A percentile compares a stretch with the other conserved stretches of the same genome.
These are phyloP conservation scores for Pseudogymnoascus sp. DNA, from an alignment of 2,329 filamentous ascomycete genomes.

Conservation along the genomic window DNA sequence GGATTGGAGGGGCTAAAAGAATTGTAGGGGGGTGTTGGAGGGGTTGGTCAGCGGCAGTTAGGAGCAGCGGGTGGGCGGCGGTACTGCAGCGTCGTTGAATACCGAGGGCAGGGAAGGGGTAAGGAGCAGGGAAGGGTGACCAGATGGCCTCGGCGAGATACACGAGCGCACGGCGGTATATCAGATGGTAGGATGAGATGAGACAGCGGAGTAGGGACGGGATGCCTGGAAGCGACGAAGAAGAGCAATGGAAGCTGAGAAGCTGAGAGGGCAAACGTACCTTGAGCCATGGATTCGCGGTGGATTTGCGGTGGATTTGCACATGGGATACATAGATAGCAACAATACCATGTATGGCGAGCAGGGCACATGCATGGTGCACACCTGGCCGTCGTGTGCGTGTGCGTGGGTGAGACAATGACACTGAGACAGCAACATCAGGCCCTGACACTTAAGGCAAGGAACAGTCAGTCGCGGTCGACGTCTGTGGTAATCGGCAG, in stretches of 20 bases:
- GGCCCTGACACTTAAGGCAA: neutral
- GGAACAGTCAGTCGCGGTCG: neutral
- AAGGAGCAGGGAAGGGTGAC: neutral
- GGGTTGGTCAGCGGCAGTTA: neutral
- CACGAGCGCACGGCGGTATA: neutral
- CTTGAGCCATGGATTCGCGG: neutral
- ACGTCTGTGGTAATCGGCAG: neutral
- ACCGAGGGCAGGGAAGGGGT: neutral
- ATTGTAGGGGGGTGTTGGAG: neutral
- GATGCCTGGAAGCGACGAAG: neutral
- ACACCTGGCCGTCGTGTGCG: neutral
- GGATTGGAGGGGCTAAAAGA: neutral
- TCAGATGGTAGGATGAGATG: conserved; percentile 5
- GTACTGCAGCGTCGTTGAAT: neutral
- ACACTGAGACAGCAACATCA: neutral
- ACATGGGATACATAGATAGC: conserved; percentile 3
- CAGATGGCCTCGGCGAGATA: neutral
- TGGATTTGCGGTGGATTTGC: neutral
- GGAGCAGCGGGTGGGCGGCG: neutral
- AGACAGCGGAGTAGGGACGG: neutral
- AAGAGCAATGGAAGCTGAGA: neutral
- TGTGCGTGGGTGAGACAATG: neutral
- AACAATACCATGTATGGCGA: neutral
- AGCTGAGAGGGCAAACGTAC: neutral
- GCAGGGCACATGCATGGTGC: neutral